Evolutionary conservation across 352 stramenopile species (phyloP), one percentile per base, ranked within the genome.

Genomic region (Phytophthora melonis): DNA sequence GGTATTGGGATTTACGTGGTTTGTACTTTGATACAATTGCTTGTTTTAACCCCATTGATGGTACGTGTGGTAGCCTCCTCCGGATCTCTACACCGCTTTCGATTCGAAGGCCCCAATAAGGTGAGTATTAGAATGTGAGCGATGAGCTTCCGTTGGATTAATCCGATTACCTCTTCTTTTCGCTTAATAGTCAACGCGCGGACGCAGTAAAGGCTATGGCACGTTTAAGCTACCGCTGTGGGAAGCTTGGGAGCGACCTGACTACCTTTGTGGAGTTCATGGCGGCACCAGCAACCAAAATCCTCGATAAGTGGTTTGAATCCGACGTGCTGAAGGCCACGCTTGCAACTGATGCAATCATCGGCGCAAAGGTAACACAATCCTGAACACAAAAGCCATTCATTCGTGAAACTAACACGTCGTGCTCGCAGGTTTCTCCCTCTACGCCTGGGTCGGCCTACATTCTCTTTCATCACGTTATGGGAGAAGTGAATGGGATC

Each of bases 401-500:
- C 7, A n/a, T 25, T 16, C 14, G 9, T 19, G 49, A 21, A 30
- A 21, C 19, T 19, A 52, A 52, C 49, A 10, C n/a, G 14, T 30
- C 64, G 43, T 43, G 47, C 1, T 3, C 23, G 8, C 59, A 94
- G 88, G 76, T 95, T 16, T 93, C 86, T 16, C 91, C 92, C 1
- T 95, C 86, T 19, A 93, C 88, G 10, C 89, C 90, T 50, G 93
- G 93, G 47, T 97, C 90, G 3, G 93, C 89, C 0, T 98, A 98
- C 66, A 96, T 98, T 52, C 70, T 98, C 19, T 92, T 98, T 25
- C 93, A 98, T 53, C 93, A 97, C 62, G 93, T 98, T 21, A 98
- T 98, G 93, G 93, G 93, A 19, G 93, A 98, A 79, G 88, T 95
- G 18, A 93, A 95, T 47, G 92, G 91, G 19, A 68, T 94, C 10